A percentile compares a stretch with the other conserved stretches of the same genome.
Evolutionary conservation across 2,329 filamentous ascomycete genomes (phyloP).

Genomic region (Cladosporium phlei): DNA sequence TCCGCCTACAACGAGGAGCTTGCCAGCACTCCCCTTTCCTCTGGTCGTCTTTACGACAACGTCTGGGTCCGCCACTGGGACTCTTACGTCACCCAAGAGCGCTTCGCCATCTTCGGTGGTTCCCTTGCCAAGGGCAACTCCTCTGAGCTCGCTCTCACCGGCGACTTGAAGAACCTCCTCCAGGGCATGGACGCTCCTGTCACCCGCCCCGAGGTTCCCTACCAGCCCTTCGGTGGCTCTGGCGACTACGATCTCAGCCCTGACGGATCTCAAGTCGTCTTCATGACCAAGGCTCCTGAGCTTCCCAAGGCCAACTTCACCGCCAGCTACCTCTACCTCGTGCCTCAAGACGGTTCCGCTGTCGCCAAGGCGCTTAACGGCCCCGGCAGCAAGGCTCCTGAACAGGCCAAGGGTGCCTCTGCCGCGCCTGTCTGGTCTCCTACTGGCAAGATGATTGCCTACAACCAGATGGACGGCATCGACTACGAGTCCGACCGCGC

Average conservation of each 20-base stretch:
- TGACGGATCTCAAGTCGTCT: slow-evolving; percentile 23
- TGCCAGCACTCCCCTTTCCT: slow-evolving; percentile 39
- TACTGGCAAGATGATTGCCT: slow-evolving; percentile 20
- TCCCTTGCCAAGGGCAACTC: slow-evolving; percentile 29
- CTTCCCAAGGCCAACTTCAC: slow-evolving; percentile 24
- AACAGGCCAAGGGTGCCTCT: slow-evolving; percentile 21
- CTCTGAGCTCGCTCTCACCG: slow-evolving; percentile 16
- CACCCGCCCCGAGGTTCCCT: slow-evolving; percentile 23
- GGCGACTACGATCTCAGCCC: slow-evolving; percentile 24
- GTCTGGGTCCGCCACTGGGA: slow-evolving; percentile 53
- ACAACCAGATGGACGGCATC: slow-evolving; percentile 24
- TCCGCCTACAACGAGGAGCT: slow-evolving; percentile 47
- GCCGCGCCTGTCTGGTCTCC: slow-evolving; percentile 21
- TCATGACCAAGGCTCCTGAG: slow-evolving; percentile 24
- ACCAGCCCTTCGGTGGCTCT: slow-evolving; percentile 20
- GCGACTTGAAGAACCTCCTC: slow-evolving; percentile 21
- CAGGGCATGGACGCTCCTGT: slow-evolving; percentile 21
- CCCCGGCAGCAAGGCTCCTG: slow-evolving; percentile 21
- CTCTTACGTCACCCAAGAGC: slow-evolving; percentile 45
- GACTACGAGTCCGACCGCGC: slow-evolving; percentile 22
- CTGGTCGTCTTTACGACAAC: slow-evolving; percentile 46
- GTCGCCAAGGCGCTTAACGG: slow-evolving; percentile 23
- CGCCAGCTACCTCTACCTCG: slow-evolving; percentile 24
- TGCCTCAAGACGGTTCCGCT: slow-evolving; percentile 25
- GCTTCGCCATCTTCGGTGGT: slow-evolving; percentile 47